These are phyloP conservation scores for Ophiosphaerella korrae DNA, from an alignment of 2,329 filamentous ascomycete genomes.

Conservation along the genomic window DNA sequence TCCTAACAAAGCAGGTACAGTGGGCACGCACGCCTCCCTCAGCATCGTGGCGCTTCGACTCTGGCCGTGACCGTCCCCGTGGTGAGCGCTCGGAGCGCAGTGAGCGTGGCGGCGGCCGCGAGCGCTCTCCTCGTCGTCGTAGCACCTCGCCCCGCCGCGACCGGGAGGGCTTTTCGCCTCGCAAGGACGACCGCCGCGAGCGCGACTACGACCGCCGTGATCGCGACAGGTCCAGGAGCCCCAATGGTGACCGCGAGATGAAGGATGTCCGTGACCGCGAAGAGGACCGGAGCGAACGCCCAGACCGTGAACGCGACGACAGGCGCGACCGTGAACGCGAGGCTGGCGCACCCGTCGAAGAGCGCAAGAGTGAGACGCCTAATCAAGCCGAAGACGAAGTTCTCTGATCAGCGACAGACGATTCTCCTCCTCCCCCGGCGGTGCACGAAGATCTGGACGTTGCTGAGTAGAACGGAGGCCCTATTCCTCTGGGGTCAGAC, in stretches of 20 bases:
- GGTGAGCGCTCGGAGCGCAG: conserved; percentile 64
- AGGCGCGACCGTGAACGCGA: conserved; percentile 57
- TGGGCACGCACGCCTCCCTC: conserved; percentile 98
- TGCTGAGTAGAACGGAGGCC: conserved; percentile 65
- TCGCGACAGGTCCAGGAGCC: conserved; percentile 73
- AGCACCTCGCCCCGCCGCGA: conserved; percentile 60
- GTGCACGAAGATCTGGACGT: conserved; percentile 95
- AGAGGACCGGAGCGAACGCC: conserved; percentile 57
- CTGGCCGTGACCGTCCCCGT: conserved; percentile 59
- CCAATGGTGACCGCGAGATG: conserved; percentile 60
- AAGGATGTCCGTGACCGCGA: conserved; percentile 64
- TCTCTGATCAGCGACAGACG: conserved; percentile 56
- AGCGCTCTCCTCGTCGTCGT: conserved; percentile 61
- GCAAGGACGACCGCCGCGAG: conserved; percentile 70
- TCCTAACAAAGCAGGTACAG: conserved; percentile 56
- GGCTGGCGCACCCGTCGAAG: conserved; percentile 80
- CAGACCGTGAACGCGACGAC: conserved; percentile 40
- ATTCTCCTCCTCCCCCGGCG: conserved; percentile 72
- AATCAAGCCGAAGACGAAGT: conserved; percentile 22
- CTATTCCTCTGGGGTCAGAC: conserved; percentile 18
- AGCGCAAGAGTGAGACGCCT: conserved; percentile 75
- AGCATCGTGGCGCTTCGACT: conserved; percentile 97
- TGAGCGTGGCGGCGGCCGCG: conserved; percentile 66
- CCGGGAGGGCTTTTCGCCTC: conserved; percentile 74
- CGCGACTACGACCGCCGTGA: conserved; percentile 73